Evolutionary conservation across 1,284 basidiomycete genomes (phyloP), one percentile per base, ranked within the genome.

Genomic region (Porogramme epimiltina): DNA sequence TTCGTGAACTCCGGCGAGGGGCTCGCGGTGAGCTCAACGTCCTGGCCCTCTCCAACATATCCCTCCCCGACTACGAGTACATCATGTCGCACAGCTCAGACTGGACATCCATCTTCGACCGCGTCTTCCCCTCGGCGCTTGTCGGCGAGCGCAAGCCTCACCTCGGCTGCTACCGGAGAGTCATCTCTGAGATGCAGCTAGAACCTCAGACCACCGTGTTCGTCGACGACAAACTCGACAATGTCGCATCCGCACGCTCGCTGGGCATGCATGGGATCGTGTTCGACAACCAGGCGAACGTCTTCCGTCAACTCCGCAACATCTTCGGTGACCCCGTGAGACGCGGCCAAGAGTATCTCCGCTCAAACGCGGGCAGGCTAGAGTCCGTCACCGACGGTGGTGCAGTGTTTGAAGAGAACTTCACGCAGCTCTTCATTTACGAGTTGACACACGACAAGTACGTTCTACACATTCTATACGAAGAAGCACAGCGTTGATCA

Each of bases 21-120:
- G 48, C 54, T 0, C 54, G 66, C 25, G 66, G 68, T n/a, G 56
- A 64, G 18, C 66, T 80, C 5, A 70, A 65, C 24, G 71, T 83
- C 23, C 80, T 76, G 47, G 80, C 81, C 28, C 81, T 83, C 77
- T 81, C 80, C 24, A 84, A 84, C 63, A 82, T 84, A 39, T 82
- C 81, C 19, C 60, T 67, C 1, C 77, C 78, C n/a, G 81, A 83
- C 58, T 82, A 74, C 58, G 68, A 70, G 25, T 70, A 76, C 5
- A 73, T 70, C 16, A 80, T 75, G 52, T 64, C 70, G 1, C 52
- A 54, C 41, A 44, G 31, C 49, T 73, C 71, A 1, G 75, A 81
- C 48, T 83, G 79, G 79, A 43, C 50, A 10, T 64, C 68, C 1
- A 68, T 82, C 37, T 84, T 84, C 56, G 80, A 83, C 53, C 59